Evolutionary conservation across 2,329 filamentous ascomycete species (phyloP), one percentile per base, ranked within the genome.

Genomic region (Pseudopithomyces chartarum): DNA sequence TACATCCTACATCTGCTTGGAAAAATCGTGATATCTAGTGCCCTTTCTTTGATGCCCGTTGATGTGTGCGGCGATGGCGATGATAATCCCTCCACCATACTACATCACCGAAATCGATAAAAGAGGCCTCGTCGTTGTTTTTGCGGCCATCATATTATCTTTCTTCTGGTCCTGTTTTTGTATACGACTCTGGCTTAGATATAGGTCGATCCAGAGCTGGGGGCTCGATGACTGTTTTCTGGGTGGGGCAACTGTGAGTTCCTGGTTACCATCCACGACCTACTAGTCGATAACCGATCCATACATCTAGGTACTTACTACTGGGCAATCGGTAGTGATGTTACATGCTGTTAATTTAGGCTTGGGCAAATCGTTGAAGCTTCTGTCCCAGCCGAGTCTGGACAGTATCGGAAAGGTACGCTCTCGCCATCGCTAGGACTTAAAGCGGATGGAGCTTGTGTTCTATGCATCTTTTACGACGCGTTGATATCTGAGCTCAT

Each of bases 41-140:
- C 38, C 19, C 6, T 40, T 40, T n/a, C 2, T n/a, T 10, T 17
- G n/a, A 3, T 2, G 38, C 17, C 5, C 10, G 19, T 19, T 10
- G 15, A 40, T 10, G 38, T 40, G 15, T 17, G 38, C 38, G n/a
- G 17, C 17, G 38, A 19, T 17, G 38, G 19, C 19, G 38, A 19
- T 6, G 15, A 61, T 65, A 26, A 61, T 60, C 13, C 68, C 69
- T 43, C 60, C 70, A n/a, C 68, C 68, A 2, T 73, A 66, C 42
- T 49, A 62, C 19, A 73, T 74, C 55, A 69, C 67, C 7, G 60
- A 58, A 2, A 43, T 67, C 53, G 70, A 74, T 52, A 73, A 73
- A 55, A 65, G 70, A 15, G 71, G 70, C n/a, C 57, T 75, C n/a
- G 62, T 75, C 8, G 64, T 71, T 8, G 67, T 74, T 26, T 67